phyloP scores from a whole-genome alignment of 345 rosid species.

The Euphorbia pulcherrima region DNA sequence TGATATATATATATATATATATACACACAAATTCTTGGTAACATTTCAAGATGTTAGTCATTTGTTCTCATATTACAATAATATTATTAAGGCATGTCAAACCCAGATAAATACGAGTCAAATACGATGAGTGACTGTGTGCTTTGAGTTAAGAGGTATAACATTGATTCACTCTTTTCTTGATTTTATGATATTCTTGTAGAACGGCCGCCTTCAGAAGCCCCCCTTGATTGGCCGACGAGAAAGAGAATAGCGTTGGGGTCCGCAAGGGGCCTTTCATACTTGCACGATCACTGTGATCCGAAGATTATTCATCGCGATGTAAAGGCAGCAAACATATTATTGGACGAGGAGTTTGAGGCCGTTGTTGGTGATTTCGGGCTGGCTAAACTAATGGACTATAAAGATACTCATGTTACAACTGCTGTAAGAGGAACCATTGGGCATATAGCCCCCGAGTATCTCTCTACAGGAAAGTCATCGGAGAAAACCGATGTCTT shows the following conservation, averaged over 20 bases:
- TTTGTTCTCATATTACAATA: too few relatives aligned
- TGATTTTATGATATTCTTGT: neutral
- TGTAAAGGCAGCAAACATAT: slow-evolving; percentile 32
- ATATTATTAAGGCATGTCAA: too few relatives aligned
- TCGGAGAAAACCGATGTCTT: slow-evolving; percentile 34
- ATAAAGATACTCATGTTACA: slow-evolving; percentile 36
- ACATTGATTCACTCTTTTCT: too few relatives aligned
- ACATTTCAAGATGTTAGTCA: too few relatives aligned
- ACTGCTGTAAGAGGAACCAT: slow-evolving; percentile 33
- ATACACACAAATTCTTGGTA: too few relatives aligned
- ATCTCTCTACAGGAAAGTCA: slow-evolving; percentile 31
- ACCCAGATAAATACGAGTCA: too few relatives aligned
- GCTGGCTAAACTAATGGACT: slow-evolving; percentile 31
- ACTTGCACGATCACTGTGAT: slow-evolving; percentile 32
- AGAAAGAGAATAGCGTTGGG: slow-evolving; percentile 29
- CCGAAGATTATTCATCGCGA: slow-evolving; percentile 34
- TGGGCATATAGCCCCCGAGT: slow-evolving; percentile 33
- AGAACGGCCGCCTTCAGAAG: slow-evolving; percentile 24
- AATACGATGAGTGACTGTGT: too few relatives aligned
- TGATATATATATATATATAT: neutral
- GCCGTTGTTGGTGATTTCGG: slow-evolving; percentile 36
- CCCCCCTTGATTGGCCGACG: slow-evolving; percentile 29
- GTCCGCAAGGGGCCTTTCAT: slow-evolving; percentile 30
- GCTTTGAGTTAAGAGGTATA: too few relatives aligned
- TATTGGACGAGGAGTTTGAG: slow-evolving; percentile 34